phyloP scores from a whole-genome alignment of 176 grass and related monocot species.

The Areca catechu region DNA sequence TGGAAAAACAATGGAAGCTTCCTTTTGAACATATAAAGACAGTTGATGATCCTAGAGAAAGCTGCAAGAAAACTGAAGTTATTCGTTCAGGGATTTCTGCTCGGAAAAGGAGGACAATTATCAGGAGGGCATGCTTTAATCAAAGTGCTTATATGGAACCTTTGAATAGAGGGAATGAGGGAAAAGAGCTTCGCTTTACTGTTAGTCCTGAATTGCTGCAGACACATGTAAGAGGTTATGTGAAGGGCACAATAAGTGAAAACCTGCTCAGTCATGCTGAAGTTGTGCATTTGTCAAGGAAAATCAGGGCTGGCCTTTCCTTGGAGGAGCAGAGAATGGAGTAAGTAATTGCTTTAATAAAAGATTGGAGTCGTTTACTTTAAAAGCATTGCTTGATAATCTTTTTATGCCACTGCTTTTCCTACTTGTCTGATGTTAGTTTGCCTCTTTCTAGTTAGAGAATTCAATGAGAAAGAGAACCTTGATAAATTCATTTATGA shows the following conservation, averaged over 20 bases:
- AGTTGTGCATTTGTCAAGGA: constrained; percentile 82
- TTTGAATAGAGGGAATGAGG: constrained; percentile 15
- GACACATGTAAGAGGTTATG: constrained; percentile 54
- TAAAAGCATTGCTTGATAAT: too few relatives aligned
- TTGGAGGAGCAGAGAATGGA: constrained; percentile 62
- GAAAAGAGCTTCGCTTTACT: constrained; percentile 20
- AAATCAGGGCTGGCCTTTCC: constrained; percentile 76
- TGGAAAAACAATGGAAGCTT: constrained; percentile 97
- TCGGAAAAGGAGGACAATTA: constrained; percentile 58
- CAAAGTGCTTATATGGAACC: constrained; percentile 1
- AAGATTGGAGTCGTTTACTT: not conserved
- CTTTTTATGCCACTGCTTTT: too few relatives aligned
- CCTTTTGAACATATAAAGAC: constrained; percentile 43
- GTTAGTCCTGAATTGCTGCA: constrained; percentile 70
- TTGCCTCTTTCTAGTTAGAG: too few relatives aligned
- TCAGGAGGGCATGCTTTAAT: constrained; percentile 22
- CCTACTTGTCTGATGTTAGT: too few relatives aligned
- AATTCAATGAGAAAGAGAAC: too few relatives aligned
- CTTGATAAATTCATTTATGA: too few relatives aligned
- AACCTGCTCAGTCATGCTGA: constrained; percentile 82
- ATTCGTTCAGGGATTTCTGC: constrained; percentile 53
- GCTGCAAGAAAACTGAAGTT: constrained; percentile 12
- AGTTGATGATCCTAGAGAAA: constrained; percentile 7
- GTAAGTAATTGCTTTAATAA: constrained; percentile 24
- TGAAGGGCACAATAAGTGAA: constrained; percentile 60